Base-by-base conservation (phyloP, 768 basidiomycete species). In the Collybia sp. region DNA sequence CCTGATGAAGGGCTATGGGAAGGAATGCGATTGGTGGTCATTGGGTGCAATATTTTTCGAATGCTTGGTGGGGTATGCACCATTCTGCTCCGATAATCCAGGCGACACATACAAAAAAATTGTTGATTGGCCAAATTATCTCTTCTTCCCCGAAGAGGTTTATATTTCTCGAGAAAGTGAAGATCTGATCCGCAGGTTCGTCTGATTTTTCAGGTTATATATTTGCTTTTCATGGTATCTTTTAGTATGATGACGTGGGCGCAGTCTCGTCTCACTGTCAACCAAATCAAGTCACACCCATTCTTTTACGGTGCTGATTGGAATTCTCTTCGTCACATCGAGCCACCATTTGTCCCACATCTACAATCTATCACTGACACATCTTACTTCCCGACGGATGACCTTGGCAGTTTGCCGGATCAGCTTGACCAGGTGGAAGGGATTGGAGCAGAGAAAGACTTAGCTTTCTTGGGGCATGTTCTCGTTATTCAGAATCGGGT, bases 11-110 rank as follows among this genome's bases (percentile, higher is more conserved):
- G 95, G 95, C 4, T 99, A 99, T 57, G 93, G 93, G 40, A 94
- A 95, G 66, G 95, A 97, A 67, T 98, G 95, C 61, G 95, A 99
- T 67, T 99, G 95, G 95, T 99, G 95, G 95, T 97, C 95, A 32
- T 70, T 99, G 45, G 95, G 95, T 11, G 94, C 95, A 5, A 98
- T 99, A 64, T 96, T 94, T 83, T 99, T 94, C 61, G 95, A 99
- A 66, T 98, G 95, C 66, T 74, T 99, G 31, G 93, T 97, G 52
- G 95, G 95, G 50, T 98, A 94, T 62, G 93, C 95, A 12, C 95
- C 94, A 5, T 97, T 97, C 78, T 99, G 95, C 67, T 83, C 93
- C 3, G 93, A 97, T 60, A 93, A 92, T 58, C 94, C 95, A 12
- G 89, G 88, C 54, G 95, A 99, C 61, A 97, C 94, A 13, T 99